Percentiles rank a stretch among this genome's conserved stretches.
phyloP scores from a whole-genome alignment of 2,329 filamentous ascomycete genomes.

The Phialocephala sp. region DNA sequence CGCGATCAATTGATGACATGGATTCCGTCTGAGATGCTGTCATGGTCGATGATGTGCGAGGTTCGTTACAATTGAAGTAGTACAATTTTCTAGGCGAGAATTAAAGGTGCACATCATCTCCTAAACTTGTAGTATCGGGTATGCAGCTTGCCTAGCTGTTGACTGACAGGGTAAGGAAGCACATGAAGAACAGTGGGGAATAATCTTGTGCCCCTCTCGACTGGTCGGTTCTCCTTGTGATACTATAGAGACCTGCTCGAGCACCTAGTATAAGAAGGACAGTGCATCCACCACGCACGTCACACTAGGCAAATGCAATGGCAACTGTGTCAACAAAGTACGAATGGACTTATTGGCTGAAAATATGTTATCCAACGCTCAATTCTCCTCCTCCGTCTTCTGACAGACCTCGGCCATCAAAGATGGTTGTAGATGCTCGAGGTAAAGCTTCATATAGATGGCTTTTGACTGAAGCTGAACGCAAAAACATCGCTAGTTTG shows the following conservation, averaged over 20 bases:
- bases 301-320: neutral
- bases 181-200: neutral
- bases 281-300: neutral
- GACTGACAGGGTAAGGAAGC: neutral
- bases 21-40: neutral
- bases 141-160: neutral
- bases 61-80: neutral
- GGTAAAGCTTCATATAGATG: conserved; percentile 9
- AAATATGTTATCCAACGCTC: conserved; percentile 6
- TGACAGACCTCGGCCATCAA: neutral
- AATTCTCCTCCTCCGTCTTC: neutral
- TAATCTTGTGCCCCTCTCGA: neutral
- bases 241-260: neutral
- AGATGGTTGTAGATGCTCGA: neutral
- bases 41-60: neutral
- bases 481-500: neutral
- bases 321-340: neutral
- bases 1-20: neutral
- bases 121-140: neutral
- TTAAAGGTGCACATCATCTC: neutral
- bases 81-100: conserved; percentile 2
- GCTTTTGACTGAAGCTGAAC: neutral
- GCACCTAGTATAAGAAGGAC: neutral
- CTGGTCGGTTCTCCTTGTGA: neutral
- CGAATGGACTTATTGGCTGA: conserved; percentile 2